A percentile compares a stretch with the other conserved stretches of the same genome.
Conservation (phyloP, 441 rosid species). For the Biscutella laevigata region DNA sequence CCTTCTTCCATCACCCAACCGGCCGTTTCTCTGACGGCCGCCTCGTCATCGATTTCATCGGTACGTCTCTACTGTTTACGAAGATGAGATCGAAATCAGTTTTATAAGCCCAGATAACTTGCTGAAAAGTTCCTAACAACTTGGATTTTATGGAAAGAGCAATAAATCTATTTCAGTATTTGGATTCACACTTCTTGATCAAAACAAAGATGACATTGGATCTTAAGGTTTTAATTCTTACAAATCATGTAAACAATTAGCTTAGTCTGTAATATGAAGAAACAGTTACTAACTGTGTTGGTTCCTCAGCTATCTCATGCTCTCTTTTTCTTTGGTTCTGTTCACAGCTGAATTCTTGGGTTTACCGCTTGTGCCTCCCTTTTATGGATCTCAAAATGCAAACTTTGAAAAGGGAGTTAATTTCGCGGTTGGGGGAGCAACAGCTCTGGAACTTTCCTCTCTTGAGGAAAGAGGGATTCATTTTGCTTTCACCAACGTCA, state of each 20-base stretch:
- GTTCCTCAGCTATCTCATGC: not conserved
- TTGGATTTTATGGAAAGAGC: too few species aligned
- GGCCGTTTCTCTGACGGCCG: conserved; percentile 22
- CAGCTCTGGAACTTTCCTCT: conserved; percentile 29
- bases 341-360: conserved; percentile 36
- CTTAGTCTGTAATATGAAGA: too few species aligned
- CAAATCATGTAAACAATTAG: too few species aligned
- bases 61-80: conserved; percentile 4
- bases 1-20: conserved; percentile 19
- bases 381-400: conserved; percentile 15
- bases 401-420: conserved; percentile 32
- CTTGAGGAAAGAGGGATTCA: conserved; percentile 26
- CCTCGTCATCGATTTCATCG: conserved; percentile 23
- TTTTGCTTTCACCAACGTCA: conserved; percentile 16
- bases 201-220: too few species aligned
- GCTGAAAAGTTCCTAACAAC: too few species aligned
- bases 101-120: too few species aligned
- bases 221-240: too few species aligned
- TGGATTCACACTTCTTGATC: too few species aligned
- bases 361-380: conserved; percentile 36
- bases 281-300: too few species aligned
- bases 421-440: conserved; percentile 44
- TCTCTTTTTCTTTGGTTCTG: not conserved
- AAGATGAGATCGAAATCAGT: too few species aligned
- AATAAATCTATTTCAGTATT: too few species aligned